phyloP scores from a whole-genome alignment of 2,329 filamentous ascomycete genomes.

The Thyridium curvatum region DNA sequence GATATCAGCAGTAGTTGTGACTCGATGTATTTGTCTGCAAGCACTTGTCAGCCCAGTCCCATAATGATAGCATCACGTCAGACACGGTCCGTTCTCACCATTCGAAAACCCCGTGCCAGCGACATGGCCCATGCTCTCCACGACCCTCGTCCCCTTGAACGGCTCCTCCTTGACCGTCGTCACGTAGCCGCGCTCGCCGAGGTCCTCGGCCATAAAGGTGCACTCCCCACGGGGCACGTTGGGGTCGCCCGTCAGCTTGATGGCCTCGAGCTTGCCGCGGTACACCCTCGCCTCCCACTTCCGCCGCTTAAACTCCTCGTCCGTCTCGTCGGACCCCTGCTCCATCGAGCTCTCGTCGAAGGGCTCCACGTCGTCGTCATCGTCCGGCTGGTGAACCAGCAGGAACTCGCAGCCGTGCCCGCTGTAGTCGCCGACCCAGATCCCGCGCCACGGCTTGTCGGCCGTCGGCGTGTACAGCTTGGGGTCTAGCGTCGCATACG shows the following conservation, averaged over 20 bases:
- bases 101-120: conserved; percentile 64
- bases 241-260: conserved; percentile 88
- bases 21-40: conserved; percentile 64
- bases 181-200: conserved; percentile 61
- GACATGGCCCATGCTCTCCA: conserved; percentile 71
- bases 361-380: conserved; percentile 31
- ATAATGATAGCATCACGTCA: neutral
- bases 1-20: conserved; percentile 75
- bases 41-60: neutral
- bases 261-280: conserved; percentile 66
- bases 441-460: conserved; percentile 77
- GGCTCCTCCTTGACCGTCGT: conserved; percentile 57
- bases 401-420: conserved; percentile 87
- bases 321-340: conserved; percentile 32
- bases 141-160: conserved; percentile 69
- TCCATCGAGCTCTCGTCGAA: conserved; percentile 33
- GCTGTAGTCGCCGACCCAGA: conserved; percentile 89
- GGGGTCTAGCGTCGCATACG: conserved; percentile 66
- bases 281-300: conserved; percentile 44
- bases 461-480: conserved; percentile 72
- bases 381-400: conserved; percentile 68
- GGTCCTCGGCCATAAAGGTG: conserved; percentile 74
- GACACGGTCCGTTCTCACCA: conserved; percentile 45
- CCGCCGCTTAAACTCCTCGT: conserved; percentile 37
- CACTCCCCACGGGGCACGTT: conserved; percentile 84